A percentile compares a stretch with the other conserved stretches of the same genome.
Evolutionary conservation across 768 basidiomycete genomes (phyloP).

Genomic region (Amanita muscaria): DNA sequence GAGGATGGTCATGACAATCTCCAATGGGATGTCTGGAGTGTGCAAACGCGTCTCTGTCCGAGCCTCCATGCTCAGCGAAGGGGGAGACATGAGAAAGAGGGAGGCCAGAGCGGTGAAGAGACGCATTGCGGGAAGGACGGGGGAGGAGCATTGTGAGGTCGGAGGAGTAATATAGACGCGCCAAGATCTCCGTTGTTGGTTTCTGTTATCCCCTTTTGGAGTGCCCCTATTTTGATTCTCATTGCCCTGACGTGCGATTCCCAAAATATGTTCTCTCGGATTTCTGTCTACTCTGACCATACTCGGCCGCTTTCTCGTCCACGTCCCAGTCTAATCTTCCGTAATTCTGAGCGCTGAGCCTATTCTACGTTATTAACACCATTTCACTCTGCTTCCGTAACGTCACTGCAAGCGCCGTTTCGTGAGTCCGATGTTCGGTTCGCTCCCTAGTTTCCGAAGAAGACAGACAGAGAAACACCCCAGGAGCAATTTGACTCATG

Average conservation of each 20-base stretch:
- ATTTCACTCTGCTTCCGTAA: too few relatives aligned
- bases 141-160: conserved; percentile 11
- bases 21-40: conserved; percentile 40
- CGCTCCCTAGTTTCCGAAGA: neutral
- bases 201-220: conserved; percentile 15
- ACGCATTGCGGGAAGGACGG: conserved; percentile 18
- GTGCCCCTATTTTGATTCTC: too few relatives aligned
- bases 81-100: conserved; percentile 18
- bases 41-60: conserved; percentile 18
- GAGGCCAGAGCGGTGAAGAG: conserved; percentile 26
- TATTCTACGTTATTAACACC: too few relatives aligned
- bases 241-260: too few relatives aligned
- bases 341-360: too few relatives aligned
- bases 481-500: neutral
- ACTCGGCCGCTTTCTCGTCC: neutral
- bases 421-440: too few relatives aligned
- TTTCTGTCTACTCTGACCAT: too few relatives aligned
- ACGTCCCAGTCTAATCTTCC: too few relatives aligned
- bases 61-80: conserved; percentile 19
- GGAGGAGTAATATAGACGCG: conserved; percentile 10
- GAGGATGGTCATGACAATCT: conserved; percentile 55
- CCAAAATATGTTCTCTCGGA: too few relatives aligned
- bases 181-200: conserved; percentile 11
- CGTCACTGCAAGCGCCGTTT: too few relatives aligned
- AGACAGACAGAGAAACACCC: neutral